Evolutionary conservation across 2,329 filamentous ascomycete species (phyloP).

Genomic region (Ascochyta rabiei): DNA sequence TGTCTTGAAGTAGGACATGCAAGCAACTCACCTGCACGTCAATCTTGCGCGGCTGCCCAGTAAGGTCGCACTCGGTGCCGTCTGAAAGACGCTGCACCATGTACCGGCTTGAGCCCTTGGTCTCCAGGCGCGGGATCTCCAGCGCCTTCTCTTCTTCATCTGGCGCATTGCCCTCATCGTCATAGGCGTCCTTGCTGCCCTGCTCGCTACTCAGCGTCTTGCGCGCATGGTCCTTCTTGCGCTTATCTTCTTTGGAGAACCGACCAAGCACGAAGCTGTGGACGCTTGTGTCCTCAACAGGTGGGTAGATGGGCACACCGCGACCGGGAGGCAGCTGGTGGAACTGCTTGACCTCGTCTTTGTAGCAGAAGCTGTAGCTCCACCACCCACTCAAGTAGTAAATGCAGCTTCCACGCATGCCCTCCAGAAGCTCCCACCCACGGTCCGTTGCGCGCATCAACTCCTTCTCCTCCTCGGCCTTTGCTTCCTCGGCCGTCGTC

Average conservation of each 20-base stretch:
- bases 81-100: slow-evolving; percentile 80
- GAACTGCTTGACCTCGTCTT: slow-evolving; percentile 85
- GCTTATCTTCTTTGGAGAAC: slow-evolving; percentile 48
- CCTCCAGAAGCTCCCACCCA: slow-evolving; percentile 79
- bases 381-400: slow-evolving; percentile 90
- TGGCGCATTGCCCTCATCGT: slow-evolving; percentile 36
- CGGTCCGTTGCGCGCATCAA: slow-evolving; percentile 75
- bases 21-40: slow-evolving; percentile 69
- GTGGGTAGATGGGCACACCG: slow-evolving; percentile 70
- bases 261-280: slow-evolving; percentile 78
- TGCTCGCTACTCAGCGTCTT: slow-evolving; percentile 36
- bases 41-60: slow-evolving; percentile 78
- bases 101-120: slow-evolving; percentile 83
- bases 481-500: slow-evolving; percentile 69
- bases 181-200: slow-evolving; percentile 36
- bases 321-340: slow-evolving; percentile 77
- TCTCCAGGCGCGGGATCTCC: slow-evolving; percentile 69
- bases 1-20: slow-evolving; percentile 8
- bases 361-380: slow-evolving; percentile 95
- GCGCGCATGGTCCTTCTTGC: slow-evolving; percentile 29
- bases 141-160: slow-evolving; percentile 34
- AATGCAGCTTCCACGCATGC: slow-evolving; percentile 79
- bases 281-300: slow-evolving; percentile 75
- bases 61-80: slow-evolving; percentile 86
- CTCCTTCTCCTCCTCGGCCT: slow-evolving; percentile 80